These are phyloP conservation scores for Ophiostoma perfectum DNA, from an alignment of 2,329 filamentous ascomycete genomes.

Conservation along the genomic window DNA sequence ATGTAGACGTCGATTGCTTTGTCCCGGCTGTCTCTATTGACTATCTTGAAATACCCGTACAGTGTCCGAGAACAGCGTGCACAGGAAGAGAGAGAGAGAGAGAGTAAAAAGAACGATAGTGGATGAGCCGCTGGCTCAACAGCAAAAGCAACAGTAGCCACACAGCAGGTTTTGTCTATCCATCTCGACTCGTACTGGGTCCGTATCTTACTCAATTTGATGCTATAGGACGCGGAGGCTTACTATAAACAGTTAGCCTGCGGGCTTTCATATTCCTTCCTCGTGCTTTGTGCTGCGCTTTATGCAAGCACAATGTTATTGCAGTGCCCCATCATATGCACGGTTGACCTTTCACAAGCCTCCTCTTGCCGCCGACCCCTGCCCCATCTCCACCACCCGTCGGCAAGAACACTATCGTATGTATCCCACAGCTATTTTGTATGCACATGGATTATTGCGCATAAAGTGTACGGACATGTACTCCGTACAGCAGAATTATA, in stretches of 20 bases:
- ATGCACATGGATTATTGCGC: background rate
- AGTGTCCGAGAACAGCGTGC: background rate
- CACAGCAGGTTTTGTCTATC: background rate
- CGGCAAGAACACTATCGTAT: background rate
- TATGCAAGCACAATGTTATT: slow-evolving; percentile 8
- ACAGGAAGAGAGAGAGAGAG: too few relatives aligned
- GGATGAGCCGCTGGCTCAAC: background rate
- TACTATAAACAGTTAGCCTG: background rate
- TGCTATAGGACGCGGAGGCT: slow-evolving; percentile 1
- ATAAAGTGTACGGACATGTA: background rate
- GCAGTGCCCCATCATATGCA: slow-evolving; percentile 15
- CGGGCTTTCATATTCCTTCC: slow-evolving; percentile 2
- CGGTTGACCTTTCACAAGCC: slow-evolving; percentile 39
- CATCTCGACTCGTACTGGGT: background rate
- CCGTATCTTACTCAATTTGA: background rate
- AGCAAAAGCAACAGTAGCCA: slow-evolving; percentile 3
- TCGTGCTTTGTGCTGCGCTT: background rate
- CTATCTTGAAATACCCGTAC: background rate
- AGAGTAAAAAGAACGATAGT: background rate
- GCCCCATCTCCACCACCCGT: slow-evolving; percentile 12
- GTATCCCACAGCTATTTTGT: background rate
- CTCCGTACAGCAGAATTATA: background rate
- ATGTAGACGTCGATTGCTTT: background rate
- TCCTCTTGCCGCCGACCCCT: slow-evolving; percentile 38
- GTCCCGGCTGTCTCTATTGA: background rate